phyloP scores from a whole-genome alignment of 441 rosid genomes.

The Arabidopsis hybrid region DNA sequence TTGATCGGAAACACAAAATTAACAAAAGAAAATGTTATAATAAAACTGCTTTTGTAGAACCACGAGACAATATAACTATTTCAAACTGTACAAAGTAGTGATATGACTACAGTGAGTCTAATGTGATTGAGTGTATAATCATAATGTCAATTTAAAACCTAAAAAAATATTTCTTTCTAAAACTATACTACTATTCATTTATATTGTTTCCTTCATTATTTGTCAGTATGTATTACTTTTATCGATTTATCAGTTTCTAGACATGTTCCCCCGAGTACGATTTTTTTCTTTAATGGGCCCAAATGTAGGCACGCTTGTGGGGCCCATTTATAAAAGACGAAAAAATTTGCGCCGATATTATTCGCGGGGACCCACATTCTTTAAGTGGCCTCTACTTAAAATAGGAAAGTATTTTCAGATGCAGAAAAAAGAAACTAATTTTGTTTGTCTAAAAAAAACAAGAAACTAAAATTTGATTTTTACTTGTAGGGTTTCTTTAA shows the following conservation, averaged over 20 bases:
- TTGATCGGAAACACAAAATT: too few species aligned
- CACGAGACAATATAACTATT: not conserved
- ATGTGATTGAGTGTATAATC: not conserved
- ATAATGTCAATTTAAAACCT: not conserved
- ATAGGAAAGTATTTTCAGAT: not conserved
- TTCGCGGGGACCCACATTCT: slow-evolving; percentile 39
- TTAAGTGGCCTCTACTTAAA: slow-evolving; percentile 36
- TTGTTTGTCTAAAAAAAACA: too few species aligned
- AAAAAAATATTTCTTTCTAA: not conserved
- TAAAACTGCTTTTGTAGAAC: not conserved
- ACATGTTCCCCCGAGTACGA: slow-evolving; percentile 25
- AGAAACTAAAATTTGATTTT: too few species aligned
- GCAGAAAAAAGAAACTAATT: too few species aligned
- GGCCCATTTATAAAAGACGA: slow-evolving; percentile 37
- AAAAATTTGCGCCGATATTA: slow-evolving; percentile 33
- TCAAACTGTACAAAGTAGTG: not conserved
- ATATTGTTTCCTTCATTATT: not conserved
- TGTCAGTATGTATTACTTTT: slow-evolving; percentile 2
- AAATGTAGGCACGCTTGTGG: slow-evolving; percentile 46
- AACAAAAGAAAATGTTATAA: too few species aligned
- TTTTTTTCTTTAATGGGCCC: slow-evolving; percentile 35
- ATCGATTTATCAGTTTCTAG: slow-evolving; percentile 10
- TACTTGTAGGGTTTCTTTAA: too few species aligned
- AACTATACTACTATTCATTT: not conserved
- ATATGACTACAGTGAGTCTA: not conserved